A percentile compares a stretch with the other conserved stretches of the same genome.
These are phyloP conservation scores for Penicillium parvum DNA, from an alignment of 495 filamentous ascomycete species.

Conservation along the genomic window DNA sequence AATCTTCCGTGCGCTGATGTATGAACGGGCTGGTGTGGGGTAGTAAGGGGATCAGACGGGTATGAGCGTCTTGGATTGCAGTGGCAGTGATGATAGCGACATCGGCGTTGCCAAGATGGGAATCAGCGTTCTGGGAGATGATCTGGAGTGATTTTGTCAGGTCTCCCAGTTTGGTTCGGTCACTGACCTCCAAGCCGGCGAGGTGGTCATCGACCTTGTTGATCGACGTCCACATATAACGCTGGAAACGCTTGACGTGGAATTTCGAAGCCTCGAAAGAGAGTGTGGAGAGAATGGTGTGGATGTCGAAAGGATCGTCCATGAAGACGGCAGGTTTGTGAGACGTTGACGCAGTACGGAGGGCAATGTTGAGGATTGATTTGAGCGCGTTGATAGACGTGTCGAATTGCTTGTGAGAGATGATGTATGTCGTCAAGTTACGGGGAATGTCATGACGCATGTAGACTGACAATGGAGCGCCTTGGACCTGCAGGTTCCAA, in stretches of 20 bases:
- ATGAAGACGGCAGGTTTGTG: slow-evolving; percentile 4
- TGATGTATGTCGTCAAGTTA: slow-evolving; percentile 10
- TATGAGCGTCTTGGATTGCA: slow-evolving; percentile 5
- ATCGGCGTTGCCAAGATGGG: slow-evolving; percentile 11
- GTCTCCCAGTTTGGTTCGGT: slow-evolving; percentile 8
- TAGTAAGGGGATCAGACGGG: not conserved
- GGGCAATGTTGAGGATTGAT: slow-evolving; percentile 9
- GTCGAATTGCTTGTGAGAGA: slow-evolving; percentile 8
- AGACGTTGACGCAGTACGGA: not conserved
- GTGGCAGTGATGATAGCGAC: slow-evolving; percentile 11
- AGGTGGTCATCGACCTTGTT: slow-evolving; percentile 12
- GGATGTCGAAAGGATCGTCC: slow-evolving; percentile 13
- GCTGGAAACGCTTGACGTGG: slow-evolving; percentile 11
- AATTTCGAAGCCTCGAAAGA: slow-evolving; percentile 12
- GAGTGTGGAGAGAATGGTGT: slow-evolving; percentile 10
- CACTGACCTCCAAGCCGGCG: slow-evolving; percentile 6
- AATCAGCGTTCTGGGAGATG: slow-evolving; percentile 12
- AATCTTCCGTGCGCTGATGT: slow-evolving; percentile 3
- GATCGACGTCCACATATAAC: slow-evolving; percentile 14
- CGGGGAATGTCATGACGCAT: slow-evolving; percentile 7
- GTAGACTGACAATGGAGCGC: slow-evolving; percentile 10
- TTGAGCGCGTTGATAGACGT: slow-evolving; percentile 7
- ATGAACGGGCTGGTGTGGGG: slow-evolving; percentile 4
- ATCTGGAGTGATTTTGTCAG: slow-evolving; percentile 13
- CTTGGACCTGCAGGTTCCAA: slow-evolving; percentile 12